A percentile compares a stretch with the other conserved stretches of the same genome.
phyloP scores from a whole-genome alignment of 2,329 filamentous ascomycete species.

The Fusarium chaquense region DNA sequence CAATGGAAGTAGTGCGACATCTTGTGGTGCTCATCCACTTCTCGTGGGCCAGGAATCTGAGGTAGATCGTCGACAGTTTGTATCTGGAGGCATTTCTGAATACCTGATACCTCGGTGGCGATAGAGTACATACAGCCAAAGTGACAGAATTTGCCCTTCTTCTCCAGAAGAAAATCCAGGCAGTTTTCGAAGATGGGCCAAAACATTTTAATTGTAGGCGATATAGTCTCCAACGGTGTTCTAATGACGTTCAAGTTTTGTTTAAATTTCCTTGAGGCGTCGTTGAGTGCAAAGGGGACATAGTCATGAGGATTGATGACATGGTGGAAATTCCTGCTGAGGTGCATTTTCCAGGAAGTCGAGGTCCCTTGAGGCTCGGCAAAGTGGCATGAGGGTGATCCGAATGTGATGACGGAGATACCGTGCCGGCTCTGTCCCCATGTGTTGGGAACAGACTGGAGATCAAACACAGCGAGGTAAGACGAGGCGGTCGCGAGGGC shows the following conservation, averaged over 20 bases:
- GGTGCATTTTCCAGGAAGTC: not conserved
- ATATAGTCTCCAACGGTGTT: not conserved
- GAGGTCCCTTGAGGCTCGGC: not conserved
- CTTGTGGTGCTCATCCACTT: slow-evolving; percentile 2
- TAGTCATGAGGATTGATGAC: slow-evolving; percentile 9
- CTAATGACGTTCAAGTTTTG: not conserved
- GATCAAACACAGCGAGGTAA: not conserved
- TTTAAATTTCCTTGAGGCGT: not conserved
- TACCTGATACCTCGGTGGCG: not conserved
- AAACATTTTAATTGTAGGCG: slow-evolving; percentile 3
- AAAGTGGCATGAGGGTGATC: not conserved
- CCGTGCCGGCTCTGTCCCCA: not conserved
- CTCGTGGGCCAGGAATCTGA: not conserved
- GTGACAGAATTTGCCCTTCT: not conserved
- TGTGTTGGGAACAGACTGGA: not conserved
- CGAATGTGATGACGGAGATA: slow-evolving; percentile 13
- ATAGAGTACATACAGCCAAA: slow-evolving; percentile 6
- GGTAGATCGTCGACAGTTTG: not conserved
- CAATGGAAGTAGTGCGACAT: slow-evolving; percentile 16
- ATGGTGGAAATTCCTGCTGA: slow-evolving; percentile 12
- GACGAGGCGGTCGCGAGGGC: not conserved
- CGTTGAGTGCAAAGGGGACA: slow-evolving; percentile 5
- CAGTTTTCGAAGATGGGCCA: slow-evolving; percentile 10
- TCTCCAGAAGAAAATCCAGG: not conserved
- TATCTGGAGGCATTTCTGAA: not conserved